phyloP scores from a whole-genome alignment of 192 early-diverging fungal genomes.

The Gamsiella multidivaricata region DNA sequence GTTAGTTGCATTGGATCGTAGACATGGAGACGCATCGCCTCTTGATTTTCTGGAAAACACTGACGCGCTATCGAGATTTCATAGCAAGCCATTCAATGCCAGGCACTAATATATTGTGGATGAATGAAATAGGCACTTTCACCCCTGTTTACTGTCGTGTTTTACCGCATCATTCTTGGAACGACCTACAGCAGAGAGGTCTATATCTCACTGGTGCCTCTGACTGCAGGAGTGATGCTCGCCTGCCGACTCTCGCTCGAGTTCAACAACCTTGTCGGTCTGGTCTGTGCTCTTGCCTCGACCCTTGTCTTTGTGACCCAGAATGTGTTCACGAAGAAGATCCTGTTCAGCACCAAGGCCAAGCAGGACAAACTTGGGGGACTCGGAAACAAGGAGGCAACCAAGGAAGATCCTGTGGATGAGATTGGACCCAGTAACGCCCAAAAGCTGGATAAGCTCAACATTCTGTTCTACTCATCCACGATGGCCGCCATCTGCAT shows the following conservation, averaged over 20 bases:
- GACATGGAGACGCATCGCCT: no score
- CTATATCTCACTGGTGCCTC: slow-evolving; percentile 79
- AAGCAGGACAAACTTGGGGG: slow-evolving; percentile 29
- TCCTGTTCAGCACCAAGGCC: slow-evolving; percentile 67
- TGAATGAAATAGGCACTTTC: slow-evolving; percentile 83
- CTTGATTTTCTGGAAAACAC: no score
- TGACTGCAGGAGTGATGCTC: slow-evolving; percentile 91
- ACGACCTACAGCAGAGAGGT: slow-evolving; percentile 77
- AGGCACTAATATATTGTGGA: no score
- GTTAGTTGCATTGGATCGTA: no score
- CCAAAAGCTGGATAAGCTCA: slow-evolving; percentile 88
- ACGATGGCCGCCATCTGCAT: slow-evolving; percentile 78
- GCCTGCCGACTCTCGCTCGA: slow-evolving; percentile 78
- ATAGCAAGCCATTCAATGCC: no score
- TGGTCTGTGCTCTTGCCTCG: slow-evolving; percentile 78
- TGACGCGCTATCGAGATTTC: no score
- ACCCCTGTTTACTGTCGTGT: slow-evolving; percentile 86
- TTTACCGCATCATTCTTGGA: slow-evolving; percentile 77
- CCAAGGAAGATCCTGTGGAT: slow-evolving; percentile 26
- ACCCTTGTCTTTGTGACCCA: slow-evolving; percentile 87
- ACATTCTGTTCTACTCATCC: slow-evolving; percentile 87
- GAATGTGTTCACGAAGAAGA: slow-evolving; percentile 87
- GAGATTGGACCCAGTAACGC: slow-evolving; percentile 45
- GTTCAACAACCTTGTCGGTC: slow-evolving; percentile 76
- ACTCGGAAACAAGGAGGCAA: slow-evolving; percentile 40